These are phyloP conservation scores for Russula olivacea DNA, from an alignment of 768 basidiomycete genomes.

Conservation along the genomic window DNA sequence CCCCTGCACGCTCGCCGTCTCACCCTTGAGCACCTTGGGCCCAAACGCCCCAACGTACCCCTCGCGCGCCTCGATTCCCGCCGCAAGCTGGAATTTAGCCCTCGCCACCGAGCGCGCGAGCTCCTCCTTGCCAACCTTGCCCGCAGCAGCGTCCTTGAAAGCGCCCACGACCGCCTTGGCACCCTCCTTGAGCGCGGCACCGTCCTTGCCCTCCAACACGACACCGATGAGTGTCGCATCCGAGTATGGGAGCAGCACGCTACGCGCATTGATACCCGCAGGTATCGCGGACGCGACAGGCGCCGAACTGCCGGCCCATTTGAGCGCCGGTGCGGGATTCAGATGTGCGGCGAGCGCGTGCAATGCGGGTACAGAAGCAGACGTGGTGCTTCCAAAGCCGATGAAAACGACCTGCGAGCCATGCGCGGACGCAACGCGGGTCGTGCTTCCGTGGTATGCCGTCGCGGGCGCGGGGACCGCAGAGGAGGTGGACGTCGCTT, in stretches of 20 bases:
- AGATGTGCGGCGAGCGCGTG: constrained; percentile 76
- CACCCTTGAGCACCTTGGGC: constrained; percentile 57
- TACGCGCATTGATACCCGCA: constrained; percentile 55
- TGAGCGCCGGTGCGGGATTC: constrained; percentile 72
- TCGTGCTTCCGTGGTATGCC: constrained; percentile 83
- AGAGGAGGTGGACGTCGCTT: constrained; percentile 36
- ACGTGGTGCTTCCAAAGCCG: constrained; percentile 74
- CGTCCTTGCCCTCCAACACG: constrained; percentile 63
- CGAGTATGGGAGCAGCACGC: constrained; percentile 83
- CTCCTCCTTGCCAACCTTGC: constrained; percentile 54
- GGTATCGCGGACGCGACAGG: constrained; percentile 59
- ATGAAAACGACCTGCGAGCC: constrained; percentile 75
- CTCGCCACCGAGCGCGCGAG: constrained; percentile 78
- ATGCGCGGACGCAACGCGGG: constrained; percentile 55
- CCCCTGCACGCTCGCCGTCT: constrained; percentile 50
- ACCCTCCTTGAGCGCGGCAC: constrained; percentile 58
- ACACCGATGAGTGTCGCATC: constrained; percentile 88
- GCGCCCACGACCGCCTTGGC: constrained; percentile 63
- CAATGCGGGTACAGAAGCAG: constrained; percentile 60
- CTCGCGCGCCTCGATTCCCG: constrained; percentile 59
- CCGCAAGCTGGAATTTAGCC: constrained; percentile 81
- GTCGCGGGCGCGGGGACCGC: constrained; percentile 34
- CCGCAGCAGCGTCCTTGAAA: constrained; percentile 45
- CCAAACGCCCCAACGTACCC: constrained; percentile 59
- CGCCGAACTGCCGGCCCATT: constrained; percentile 77